Percentiles rank a stretch among this genome's conserved stretches.
These are phyloP conservation scores for Cyanidium caldarium DNA, from an alignment of 23 red algal genomes.

Conservation along the genomic window DNA sequence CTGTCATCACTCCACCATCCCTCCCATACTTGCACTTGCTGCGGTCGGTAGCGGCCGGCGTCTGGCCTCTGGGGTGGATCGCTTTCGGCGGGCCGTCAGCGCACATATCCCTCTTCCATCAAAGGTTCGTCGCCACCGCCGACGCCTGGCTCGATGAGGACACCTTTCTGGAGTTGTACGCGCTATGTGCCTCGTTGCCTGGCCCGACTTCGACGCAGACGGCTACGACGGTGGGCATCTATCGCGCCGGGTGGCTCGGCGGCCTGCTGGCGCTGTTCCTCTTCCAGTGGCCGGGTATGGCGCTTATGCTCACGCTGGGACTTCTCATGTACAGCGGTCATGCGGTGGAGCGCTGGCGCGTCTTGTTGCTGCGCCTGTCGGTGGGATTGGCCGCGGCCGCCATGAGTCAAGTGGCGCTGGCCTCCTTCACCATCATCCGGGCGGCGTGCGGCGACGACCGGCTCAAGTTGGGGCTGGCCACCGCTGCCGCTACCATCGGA, in stretches of 20 bases:
- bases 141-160: slow-evolving; percentile 8
- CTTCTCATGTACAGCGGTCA: slow-evolving; percentile 18
- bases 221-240: slow-evolving; percentile 21
- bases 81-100: slow-evolving; percentile 62
- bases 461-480: slow-evolving; percentile 15
- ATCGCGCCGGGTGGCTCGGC: slow-evolving; percentile 23
- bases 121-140: slow-evolving; percentile 9
- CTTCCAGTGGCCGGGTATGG: slow-evolving; percentile 33
- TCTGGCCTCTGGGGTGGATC: slow-evolving; percentile 18
- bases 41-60: no score
- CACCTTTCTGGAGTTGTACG: slow-evolving; percentile 49
- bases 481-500: slow-evolving; percentile 18
- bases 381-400: slow-evolving; percentile 37
- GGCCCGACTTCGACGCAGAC: slow-evolving; percentile 56
- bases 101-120: slow-evolving; percentile 32
- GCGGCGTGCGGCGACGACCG: background rate
- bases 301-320: slow-evolving; percentile 19
- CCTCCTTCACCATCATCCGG: slow-evolving; percentile 16
- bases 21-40: no score
- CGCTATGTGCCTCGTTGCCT: slow-evolving; percentile 29
- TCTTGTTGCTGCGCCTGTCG: background rate
- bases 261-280: slow-evolving; percentile 22
- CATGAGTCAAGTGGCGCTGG: slow-evolving; percentile 32
- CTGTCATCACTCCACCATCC: no score
- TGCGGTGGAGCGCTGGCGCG: background rate